Conservation (phyloP, 2,329 filamentous ascomycete species). For the Aspergillus hiratsukae region DNA sequence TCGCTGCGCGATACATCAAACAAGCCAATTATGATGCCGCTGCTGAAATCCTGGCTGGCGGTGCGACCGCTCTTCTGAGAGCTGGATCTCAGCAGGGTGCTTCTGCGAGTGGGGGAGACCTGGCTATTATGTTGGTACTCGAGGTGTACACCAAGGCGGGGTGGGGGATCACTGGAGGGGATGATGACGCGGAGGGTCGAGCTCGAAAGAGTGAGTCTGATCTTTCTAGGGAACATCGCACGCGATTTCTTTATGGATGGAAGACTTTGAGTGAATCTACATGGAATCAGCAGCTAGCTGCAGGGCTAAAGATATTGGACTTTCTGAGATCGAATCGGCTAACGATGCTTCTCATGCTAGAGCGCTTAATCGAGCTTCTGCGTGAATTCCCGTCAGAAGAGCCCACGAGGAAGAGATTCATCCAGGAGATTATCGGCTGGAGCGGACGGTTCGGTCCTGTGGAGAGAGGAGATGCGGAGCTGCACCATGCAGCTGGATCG, state of each 20-base stretch:
- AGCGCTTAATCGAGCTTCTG: conserved; percentile 69
- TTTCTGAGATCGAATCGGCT: not conserved
- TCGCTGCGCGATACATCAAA: conserved; percentile 91
- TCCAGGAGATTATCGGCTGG: conserved; percentile 83
- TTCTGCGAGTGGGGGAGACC: conserved; percentile 84
- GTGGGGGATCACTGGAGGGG: conserved; percentile 54
- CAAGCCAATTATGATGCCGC: conserved; percentile 77
- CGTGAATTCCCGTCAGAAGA: conserved; percentile 76
- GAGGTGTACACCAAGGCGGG: conserved; percentile 89
- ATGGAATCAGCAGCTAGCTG: not conserved
- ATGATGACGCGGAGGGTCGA: conserved; percentile 57
- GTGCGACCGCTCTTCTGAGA: conserved; percentile 72
- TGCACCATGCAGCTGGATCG: conserved; percentile 86
- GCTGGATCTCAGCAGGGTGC: conserved; percentile 69
- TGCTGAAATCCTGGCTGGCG: conserved; percentile 78
- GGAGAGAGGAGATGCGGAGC: conserved; percentile 85
- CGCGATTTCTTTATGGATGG: not conserved
- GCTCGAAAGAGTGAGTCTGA: conserved; percentile 53
- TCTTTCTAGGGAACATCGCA: not conserved
- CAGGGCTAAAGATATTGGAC: not conserved
- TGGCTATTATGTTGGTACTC: conserved; percentile 78
- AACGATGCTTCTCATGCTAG: conserved; percentile 22
- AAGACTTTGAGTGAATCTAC: not conserved
- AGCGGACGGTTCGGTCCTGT: conserved; percentile 79
- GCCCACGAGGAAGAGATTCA: conserved; percentile 88